Conservation (phyloP, 2,329 filamentous ascomycete species). For the Colletotrichum graminicola region DNA sequence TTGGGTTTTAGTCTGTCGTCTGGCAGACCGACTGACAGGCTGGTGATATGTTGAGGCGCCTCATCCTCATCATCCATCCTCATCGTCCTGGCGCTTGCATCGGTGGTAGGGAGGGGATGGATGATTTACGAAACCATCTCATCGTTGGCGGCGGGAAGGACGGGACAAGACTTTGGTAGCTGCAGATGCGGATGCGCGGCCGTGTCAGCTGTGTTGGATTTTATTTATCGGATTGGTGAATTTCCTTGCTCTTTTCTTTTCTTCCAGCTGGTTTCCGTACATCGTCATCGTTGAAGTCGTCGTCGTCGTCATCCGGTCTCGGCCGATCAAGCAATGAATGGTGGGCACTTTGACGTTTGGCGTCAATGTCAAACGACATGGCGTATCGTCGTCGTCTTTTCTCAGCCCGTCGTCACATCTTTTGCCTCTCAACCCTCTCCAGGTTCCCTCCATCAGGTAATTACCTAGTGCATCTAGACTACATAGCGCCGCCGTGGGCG, state of each 20-base stretch:
- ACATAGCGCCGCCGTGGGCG: too few species aligned
- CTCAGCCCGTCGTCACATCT: background rate
- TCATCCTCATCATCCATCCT: too few species aligned
- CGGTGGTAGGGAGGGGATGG: background rate
- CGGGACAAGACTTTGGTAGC: conserved; percentile 1
- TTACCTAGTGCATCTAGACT: too few species aligned
- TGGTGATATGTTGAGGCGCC: too few species aligned
- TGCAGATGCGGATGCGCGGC: background rate
- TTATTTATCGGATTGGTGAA: background rate
- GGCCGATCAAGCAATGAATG: too few species aligned
- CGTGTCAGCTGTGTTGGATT: conserved; percentile 6
- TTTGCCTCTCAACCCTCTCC: too few species aligned
- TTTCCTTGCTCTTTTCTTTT: background rate
- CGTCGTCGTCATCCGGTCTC: background rate
- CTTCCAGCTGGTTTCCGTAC: background rate
- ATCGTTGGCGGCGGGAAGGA: conserved; percentile 24
- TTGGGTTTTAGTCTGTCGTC: background rate
- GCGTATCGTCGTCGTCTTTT: background rate
- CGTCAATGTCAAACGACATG: conserved; percentile 1
- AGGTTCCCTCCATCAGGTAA: too few species aligned
- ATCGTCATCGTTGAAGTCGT: too few species aligned
- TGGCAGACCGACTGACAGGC: too few species aligned
- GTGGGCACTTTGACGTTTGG: background rate
- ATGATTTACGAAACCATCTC: conserved; percentile 30
- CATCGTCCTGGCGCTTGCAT: conserved; percentile 19